Conservation (phyloP, 192 early-diverging fungal genomes). For the Gaertneriomyces semiglobifer region DNA sequence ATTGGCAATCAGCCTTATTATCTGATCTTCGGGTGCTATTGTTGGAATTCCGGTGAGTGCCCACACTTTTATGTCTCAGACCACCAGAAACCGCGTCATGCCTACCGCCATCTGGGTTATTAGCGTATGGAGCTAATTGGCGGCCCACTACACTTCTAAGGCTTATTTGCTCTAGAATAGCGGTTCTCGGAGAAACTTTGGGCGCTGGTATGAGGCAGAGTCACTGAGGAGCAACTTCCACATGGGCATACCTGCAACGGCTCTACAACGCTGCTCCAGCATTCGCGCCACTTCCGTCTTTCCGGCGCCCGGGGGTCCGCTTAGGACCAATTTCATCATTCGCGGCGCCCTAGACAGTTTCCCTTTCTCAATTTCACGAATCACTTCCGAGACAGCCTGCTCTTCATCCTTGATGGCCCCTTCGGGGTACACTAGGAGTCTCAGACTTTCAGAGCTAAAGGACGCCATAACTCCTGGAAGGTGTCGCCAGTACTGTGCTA, state of each 20-base stretch:
- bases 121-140: conserved; percentile 19
- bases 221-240: neutral
- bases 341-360: conserved; percentile 40
- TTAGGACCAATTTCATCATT: conserved; percentile 37
- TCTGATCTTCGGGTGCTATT: conserved; percentile 38
- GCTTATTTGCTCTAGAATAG: conserved; percentile 45
- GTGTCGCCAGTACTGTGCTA: conserved; percentile 29
- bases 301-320: conserved; percentile 47
- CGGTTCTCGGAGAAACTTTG: conserved; percentile 47
- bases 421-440: conserved; percentile 26
- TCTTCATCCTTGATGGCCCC: conserved; percentile 34
- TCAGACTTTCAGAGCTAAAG: conserved; percentile 14
- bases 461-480: conserved; percentile 9
- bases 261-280: conserved; percentile 39
- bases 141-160: conserved; percentile 10
- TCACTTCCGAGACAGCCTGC: conserved; percentile 29
- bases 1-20: conserved; percentile 32
- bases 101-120: conserved; percentile 35
- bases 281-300: conserved; percentile 38
- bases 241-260: conserved; percentile 41
- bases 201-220: neutral
- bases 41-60: no score
- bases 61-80: no score
- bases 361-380: conserved; percentile 24
- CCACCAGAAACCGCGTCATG: neutral